A percentile compares a stretch with the other conserved stretches of the same genome.
phyloP scores from a whole-genome alignment of 768 basidiomycete species.

The Lentinula guzmanii region DNA sequence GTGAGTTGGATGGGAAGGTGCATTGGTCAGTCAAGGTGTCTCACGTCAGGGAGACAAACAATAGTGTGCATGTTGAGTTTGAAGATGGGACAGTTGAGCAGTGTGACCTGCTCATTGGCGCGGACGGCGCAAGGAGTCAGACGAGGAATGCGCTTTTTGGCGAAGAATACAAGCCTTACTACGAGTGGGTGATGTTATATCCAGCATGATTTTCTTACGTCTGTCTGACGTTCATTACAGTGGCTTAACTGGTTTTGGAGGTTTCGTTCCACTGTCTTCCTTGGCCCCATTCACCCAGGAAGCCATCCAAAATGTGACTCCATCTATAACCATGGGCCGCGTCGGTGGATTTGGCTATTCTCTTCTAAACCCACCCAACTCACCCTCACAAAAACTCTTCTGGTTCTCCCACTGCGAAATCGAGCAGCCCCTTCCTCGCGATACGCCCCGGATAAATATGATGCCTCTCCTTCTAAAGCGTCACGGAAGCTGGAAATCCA shows the following conservation, averaged over 20 bases:
- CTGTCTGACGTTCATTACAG: not conserved
- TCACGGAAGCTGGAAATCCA: not conserved
- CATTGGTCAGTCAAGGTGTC: not conserved
- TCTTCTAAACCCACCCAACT: not conserved
- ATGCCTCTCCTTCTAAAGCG: not conserved
- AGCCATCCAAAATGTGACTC: not conserved
- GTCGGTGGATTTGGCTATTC: not conserved
- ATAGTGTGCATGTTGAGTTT: not conserved
- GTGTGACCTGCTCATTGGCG: conserved; percentile 1
- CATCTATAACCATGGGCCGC: not conserved
- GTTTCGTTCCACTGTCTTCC: not conserved
- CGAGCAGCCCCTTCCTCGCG: not conserved
- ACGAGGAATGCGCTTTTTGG: not conserved
- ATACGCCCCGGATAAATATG: not conserved
- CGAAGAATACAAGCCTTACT: not conserved
- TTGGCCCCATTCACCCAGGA: not conserved
- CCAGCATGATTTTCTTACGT: not conserved
- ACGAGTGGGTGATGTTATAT: not conserved
- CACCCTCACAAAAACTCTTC: not conserved
- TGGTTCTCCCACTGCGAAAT: conserved; percentile 2
- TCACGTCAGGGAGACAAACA: not conserved
- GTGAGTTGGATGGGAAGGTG: not conserved
- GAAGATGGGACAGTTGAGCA: not conserved
- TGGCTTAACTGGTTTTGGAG: not conserved
- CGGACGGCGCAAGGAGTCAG: not conserved